Evolutionary conservation across 2,329 filamentous ascomycete species (phyloP), one percentile per base, ranked within the genome.

Genomic region (Aspergillus glaucus): DNA sequence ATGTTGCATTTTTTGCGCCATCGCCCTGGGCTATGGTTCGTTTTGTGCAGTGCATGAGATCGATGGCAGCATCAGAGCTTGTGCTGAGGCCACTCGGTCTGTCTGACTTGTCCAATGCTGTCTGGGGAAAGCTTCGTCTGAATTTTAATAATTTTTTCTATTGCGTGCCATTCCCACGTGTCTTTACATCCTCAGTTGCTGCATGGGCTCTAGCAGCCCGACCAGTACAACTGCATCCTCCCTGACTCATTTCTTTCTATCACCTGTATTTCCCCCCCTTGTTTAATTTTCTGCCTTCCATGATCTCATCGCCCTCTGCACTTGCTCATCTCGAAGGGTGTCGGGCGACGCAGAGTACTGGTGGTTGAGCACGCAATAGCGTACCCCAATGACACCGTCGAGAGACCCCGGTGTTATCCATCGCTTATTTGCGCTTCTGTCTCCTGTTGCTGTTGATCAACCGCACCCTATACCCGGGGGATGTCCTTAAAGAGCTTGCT

Each of bases 331-430:
- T 46, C 22, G n/a, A 30, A 34, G 28, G 14, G 44, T 22, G 19
- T 19, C 48, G 51, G 41, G 50, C 46, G 34, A 55, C 59, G 12
- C 40, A 53, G 51, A 52, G 37, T 22, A 21, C 37, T 40, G 37
- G 37, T 40, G 37, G 17, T 40, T 40, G 60, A 68, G 64, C 66
- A 68, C 65, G 66, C 65, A 62, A 68, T 67, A 61, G 53, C 55
- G 57, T 55, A 58, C 54, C 54, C 52, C 58, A 55, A 68, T 68
- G 63, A 58, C 62, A 63, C 44, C 54, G 55, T 60, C 55, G 53
- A 37, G 50, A 28, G 50, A 45, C 58, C 52, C 56, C 57, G 52
- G 55, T 52, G 46, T 53, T 59, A 52, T 46, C 55, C 48, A 53
- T 46, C 55, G 50, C 56, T 57, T 56, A 54, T 47, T 37, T 53